A percentile compares a stretch with the other conserved stretches of the same genome.
phyloP scores from a whole-genome alignment of 2,329 filamentous ascomycete species.

The Penicillium brevicompactum region DNA sequence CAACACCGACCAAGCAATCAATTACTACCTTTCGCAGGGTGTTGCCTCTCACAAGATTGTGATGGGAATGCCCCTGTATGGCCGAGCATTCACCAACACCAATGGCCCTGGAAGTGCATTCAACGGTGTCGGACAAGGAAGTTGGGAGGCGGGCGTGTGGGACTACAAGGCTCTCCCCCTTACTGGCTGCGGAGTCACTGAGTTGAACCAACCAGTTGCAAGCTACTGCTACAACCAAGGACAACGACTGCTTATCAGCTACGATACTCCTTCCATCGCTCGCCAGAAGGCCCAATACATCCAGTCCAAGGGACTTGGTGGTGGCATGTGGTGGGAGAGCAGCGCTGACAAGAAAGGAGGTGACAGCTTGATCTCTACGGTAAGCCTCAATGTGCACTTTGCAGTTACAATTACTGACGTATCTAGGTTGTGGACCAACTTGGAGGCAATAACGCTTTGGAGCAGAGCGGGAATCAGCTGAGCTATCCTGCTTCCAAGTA shows the following conservation, averaged over 20 bases:
- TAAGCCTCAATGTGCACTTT: conserved; percentile 17
- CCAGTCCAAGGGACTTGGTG: conserved; percentile 67
- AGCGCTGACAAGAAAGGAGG: conserved; percentile 70
- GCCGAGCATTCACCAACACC: conserved; percentile 78
- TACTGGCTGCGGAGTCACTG: conserved; percentile 61
- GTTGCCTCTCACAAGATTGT: conserved; percentile 74
- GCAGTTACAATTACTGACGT: not conserved
- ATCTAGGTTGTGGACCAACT: conserved; percentile 34
- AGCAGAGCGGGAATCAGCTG: conserved; percentile 51
- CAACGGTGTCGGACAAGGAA: conserved; percentile 70
- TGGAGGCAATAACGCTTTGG: conserved; percentile 42
- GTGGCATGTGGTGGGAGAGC: conserved; percentile 97
- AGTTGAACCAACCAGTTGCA: conserved; percentile 64
- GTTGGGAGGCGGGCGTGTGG: conserved; percentile 82
- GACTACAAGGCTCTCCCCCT: conserved; percentile 86
- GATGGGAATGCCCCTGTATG: conserved; percentile 91
- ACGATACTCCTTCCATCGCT: conserved; percentile 71
- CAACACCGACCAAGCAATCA: conserved; percentile 69
- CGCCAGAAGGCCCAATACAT: conserved; percentile 73
- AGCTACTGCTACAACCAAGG: conserved; percentile 71
- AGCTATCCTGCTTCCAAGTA: conserved; percentile 57
- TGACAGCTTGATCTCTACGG: conserved; percentile 67
- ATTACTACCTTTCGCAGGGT: conserved; percentile 67
- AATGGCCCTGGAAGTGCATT: conserved; percentile 71
- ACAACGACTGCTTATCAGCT: conserved; percentile 68